Evolutionary conservation across 257 asterid species (phyloP).

Genomic region (Nicotiana tabacum): DNA sequence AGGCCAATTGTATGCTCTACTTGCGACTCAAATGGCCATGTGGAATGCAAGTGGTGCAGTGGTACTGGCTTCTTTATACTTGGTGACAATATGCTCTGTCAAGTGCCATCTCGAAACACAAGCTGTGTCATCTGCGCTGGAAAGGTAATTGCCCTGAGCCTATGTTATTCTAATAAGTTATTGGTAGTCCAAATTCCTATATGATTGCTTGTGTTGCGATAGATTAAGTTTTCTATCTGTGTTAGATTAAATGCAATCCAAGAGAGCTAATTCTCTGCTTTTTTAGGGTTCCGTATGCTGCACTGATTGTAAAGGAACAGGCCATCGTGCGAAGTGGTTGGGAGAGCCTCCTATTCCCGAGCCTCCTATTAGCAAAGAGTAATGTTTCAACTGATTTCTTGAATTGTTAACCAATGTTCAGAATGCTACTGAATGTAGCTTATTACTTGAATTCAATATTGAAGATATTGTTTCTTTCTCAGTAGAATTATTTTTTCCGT

Average conservation of each 20-base stretch:
- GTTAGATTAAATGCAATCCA: not conserved
- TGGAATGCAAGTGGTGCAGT: conserved; percentile 89
- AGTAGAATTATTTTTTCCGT: not conserved
- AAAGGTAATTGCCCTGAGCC: conserved; percentile 41
- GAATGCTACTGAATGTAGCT: not conserved
- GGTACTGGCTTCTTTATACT: conserved; percentile 95
- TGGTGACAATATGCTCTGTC: conserved; percentile 92
- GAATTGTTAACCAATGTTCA: not conserved
- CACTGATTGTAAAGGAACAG: conserved; percentile 86
- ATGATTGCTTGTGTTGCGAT: not conserved
- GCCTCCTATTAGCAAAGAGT: conserved; percentile 52
- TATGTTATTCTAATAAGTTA: not conserved
- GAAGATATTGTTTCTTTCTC: not conserved
- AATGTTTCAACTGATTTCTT: not conserved
- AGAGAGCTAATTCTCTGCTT: not conserved
- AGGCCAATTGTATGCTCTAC: conserved; percentile 73
- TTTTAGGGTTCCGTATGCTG: conserved; percentile 72
- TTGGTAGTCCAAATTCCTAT: not conserved
- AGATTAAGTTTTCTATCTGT: not conserved
- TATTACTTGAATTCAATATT: not conserved
- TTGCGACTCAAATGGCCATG: conserved; percentile 67
- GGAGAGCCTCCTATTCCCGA: conserved; percentile 57
- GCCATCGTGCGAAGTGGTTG: conserved; percentile 91
- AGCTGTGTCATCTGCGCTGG: conserved; percentile 77
- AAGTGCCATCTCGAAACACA: conserved; percentile 85